A percentile compares a stretch with the other conserved stretches of the same genome.
These are phyloP conservation scores for Ceratocystiopsis brevicomis DNA, from an alignment of 2,329 filamentous ascomycete genomes.

Conservation along the genomic window DNA sequence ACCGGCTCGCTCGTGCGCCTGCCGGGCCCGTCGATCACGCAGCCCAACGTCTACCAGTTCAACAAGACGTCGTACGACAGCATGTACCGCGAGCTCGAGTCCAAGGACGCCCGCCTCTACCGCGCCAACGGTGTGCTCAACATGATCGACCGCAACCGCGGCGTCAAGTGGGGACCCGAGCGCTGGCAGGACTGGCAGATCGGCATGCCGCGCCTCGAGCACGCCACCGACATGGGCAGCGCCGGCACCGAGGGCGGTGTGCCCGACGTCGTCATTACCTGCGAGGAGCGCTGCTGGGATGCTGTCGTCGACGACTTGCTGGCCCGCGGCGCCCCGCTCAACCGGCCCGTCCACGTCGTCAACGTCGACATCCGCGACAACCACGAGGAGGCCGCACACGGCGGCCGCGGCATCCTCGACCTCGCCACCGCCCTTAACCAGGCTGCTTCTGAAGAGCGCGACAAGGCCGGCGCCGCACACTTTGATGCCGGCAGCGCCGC, in stretches of 20 bases:
- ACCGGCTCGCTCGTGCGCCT: slow-evolving; percentile 88
- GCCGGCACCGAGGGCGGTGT: slow-evolving; percentile 71
- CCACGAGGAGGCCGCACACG: slow-evolving; percentile 84
- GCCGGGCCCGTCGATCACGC: slow-evolving; percentile 73
- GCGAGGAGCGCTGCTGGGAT: slow-evolving; percentile 96
- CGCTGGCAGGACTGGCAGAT: slow-evolving; percentile 96
- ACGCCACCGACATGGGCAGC: slow-evolving; percentile 57
- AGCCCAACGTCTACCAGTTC: slow-evolving; percentile 96
- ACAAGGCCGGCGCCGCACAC: slow-evolving; percentile 38
- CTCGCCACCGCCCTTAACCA: slow-evolving; percentile 71
- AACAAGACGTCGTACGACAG: slow-evolving; percentile 89
- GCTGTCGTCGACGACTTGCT: slow-evolving; percentile 88
- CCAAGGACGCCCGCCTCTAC: slow-evolving; percentile 76
- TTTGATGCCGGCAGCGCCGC: slow-evolving; percentile 53
- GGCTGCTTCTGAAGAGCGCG: slow-evolving; percentile 59
- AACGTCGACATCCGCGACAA: slow-evolving; percentile 98
- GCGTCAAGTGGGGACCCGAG: slow-evolving; percentile 88
- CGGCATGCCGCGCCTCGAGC: slow-evolving; percentile 63
- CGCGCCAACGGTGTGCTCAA: slow-evolving; percentile 81
- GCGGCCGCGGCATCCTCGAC: slow-evolving; percentile 80
- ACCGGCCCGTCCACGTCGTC: slow-evolving; percentile 89
- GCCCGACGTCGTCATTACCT: slow-evolving; percentile 90
- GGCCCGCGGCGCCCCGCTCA: slow-evolving; percentile 66
- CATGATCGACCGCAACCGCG: slow-evolving; percentile 84
- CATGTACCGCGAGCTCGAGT: slow-evolving; percentile 79